phyloP scores from a whole-genome alignment of 2,329 filamentous ascomycete species.

The Nemania sp. region DNA sequence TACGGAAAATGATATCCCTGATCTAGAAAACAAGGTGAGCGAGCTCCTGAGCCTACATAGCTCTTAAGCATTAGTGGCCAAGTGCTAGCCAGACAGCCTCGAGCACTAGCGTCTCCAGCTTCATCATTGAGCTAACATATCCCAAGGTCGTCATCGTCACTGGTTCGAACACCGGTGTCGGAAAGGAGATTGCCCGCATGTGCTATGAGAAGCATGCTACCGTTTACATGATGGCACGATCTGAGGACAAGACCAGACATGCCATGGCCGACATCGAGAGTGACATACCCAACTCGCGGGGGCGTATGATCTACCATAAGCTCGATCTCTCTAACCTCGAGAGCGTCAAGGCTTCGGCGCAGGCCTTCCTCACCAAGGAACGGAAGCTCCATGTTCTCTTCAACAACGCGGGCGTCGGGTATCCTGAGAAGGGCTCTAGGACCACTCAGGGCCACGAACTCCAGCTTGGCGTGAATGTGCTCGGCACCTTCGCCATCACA shows the following conservation, averaged over 20 bases:
- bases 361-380: conserved; percentile 32
- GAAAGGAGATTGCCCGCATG: conserved; percentile 35
- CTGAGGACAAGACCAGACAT: conserved; percentile 21
- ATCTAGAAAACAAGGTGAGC: conserved; percentile 20
- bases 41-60: not conserved
- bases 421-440: conserved; percentile 15
- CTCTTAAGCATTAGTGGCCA: not conserved
- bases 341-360: conserved; percentile 27
- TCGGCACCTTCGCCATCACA: conserved; percentile 44
- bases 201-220: conserved; percentile 34
- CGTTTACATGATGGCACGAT: conserved; percentile 33
- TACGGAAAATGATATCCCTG: conserved; percentile 14
- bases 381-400: conserved; percentile 37
- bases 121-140: not conserved
- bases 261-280: conserved; percentile 31
- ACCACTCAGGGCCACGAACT: conserved; percentile 47
- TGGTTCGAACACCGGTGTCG: conserved; percentile 32
- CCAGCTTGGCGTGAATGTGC: conserved; percentile 44
- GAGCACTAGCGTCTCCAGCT: not conserved
- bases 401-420: conserved; percentile 36
- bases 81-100: not conserved
- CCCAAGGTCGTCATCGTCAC: conserved; percentile 29
- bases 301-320: conserved; percentile 19
- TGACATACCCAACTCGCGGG: conserved; percentile 10
- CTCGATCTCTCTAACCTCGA: conserved; percentile 36